A percentile compares a stretch with the other conserved stretches of the same genome.
These are phyloP conservation scores for Bocquillonia castaneifolia DNA, from an alignment of 441 rosid genomes.

Conservation along the genomic window DNA sequence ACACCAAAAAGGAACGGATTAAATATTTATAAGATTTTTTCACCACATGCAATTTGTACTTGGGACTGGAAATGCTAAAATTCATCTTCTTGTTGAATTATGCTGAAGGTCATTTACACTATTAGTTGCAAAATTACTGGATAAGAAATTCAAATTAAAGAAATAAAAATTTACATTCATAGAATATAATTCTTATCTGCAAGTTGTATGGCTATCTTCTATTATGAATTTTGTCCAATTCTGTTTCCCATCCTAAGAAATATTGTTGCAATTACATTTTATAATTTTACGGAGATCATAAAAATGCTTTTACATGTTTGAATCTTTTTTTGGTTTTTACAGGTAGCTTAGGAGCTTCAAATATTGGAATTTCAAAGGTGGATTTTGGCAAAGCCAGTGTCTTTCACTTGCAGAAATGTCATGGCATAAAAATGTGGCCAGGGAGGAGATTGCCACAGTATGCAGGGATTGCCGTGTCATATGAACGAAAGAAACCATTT, in stretches of 20 bases:
- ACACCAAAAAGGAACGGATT: too few species aligned
- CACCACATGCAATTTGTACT: too few species aligned
- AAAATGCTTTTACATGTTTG: background rate
- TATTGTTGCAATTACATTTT: background rate
- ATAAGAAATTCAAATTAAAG: background rate
- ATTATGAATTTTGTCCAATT: background rate
- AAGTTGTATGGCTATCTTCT: background rate
- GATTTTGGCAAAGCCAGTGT: slow-evolving; percentile 34
- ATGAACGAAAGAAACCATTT: slow-evolving; percentile 31
- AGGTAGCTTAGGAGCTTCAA: slow-evolving; percentile 65
- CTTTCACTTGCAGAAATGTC: slow-evolving; percentile 27
- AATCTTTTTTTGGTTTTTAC: slow-evolving; percentile 25
- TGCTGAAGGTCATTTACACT: background rate
- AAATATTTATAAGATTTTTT: too few species aligned
- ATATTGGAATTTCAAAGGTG: slow-evolving; percentile 35
- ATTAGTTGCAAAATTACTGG: background rate
- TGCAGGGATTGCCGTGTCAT: slow-evolving; percentile 38
- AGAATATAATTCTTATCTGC: background rate
- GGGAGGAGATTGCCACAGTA: slow-evolving; percentile 33
- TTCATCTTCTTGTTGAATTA: background rate
- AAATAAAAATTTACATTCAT: background rate
- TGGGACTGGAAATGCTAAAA: too few species aligned
- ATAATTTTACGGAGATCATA: background rate
- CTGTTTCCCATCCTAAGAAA: too few species aligned
- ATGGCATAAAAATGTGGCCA: slow-evolving; percentile 30